phyloP scores from a whole-genome alignment of 768 basidiomycete genomes.

The Boletus reticuloceps region DNA sequence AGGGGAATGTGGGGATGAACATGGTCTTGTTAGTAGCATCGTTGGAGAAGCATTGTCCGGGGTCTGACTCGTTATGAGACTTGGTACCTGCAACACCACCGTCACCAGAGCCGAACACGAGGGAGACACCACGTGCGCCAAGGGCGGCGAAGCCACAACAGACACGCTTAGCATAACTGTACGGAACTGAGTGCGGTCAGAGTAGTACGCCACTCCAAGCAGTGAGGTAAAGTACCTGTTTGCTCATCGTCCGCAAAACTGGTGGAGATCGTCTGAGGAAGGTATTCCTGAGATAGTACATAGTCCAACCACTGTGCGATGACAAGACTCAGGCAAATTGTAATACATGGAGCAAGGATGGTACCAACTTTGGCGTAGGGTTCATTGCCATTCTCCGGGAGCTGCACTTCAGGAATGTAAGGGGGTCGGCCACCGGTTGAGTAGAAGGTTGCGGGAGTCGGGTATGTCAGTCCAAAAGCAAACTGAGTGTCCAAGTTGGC shows the following conservation, averaged over 20 bases:
- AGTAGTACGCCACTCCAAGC: background rate
- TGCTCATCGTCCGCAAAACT: constrained; percentile 75
- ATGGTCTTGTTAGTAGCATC: constrained; percentile 51
- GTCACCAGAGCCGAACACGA: constrained; percentile 70
- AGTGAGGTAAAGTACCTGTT: constrained; percentile 40
- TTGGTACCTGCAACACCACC: constrained; percentile 67
- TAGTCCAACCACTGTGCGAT: constrained; percentile 57
- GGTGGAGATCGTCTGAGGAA: constrained; percentile 65
- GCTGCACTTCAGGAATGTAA: constrained; percentile 46
- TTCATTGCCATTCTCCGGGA: constrained; percentile 45
- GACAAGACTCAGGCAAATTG: background rate
- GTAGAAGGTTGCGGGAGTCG: constrained; percentile 57
- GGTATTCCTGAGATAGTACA: constrained; percentile 41
- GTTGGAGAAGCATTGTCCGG: constrained; percentile 49
- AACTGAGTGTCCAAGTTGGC: constrained; percentile 70
- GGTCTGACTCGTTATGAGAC: constrained; percentile 44
- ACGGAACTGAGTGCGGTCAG: constrained; percentile 43
- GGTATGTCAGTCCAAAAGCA: constrained; percentile 61
- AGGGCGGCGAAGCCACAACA: constrained; percentile 63
- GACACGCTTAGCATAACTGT: constrained; percentile 50
- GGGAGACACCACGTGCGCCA: constrained; percentile 64
- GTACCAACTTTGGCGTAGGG: constrained; percentile 43
- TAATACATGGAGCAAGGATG: background rate
- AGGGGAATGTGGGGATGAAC: constrained; percentile 63
- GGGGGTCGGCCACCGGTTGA: constrained; percentile 63